phyloP scores from a whole-genome alignment of 352 stramenopile species.

The Pythium guiyangense region DNA sequence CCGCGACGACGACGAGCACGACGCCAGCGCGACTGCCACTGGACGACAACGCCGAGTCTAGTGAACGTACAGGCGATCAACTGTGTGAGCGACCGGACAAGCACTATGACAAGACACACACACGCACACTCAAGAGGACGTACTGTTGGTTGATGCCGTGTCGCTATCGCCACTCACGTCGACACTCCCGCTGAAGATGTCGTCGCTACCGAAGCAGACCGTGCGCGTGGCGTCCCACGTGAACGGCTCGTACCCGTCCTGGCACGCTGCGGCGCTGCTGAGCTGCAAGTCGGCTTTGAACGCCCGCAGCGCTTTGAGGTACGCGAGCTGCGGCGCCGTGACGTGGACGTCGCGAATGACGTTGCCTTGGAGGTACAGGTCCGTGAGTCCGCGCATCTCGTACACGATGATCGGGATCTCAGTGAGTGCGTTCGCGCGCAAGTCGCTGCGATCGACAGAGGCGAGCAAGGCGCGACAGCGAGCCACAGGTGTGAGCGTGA shows the following conservation, averaged over 20 bases:
- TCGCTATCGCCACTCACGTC: conserved; percentile 23
- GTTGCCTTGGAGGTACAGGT: conserved; percentile 51
- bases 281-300: conserved; percentile 45
- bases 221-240: conserved; percentile 42
- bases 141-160: conserved; percentile 17
- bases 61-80: not conserved
- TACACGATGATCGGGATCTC: conserved; percentile 67
- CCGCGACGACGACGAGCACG: conserved; percentile 36
- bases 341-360: conserved; percentile 48
- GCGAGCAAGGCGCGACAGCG: conserved; percentile 5
- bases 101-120: too few species aligned
- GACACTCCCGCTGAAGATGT: conserved; percentile 35
- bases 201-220: conserved; percentile 42
- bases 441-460: conserved; percentile 28
- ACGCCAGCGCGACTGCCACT: conserved; percentile 17
- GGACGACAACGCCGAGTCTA: not conserved
- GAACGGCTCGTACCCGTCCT: conserved; percentile 36
- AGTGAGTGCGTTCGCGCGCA: conserved; percentile 57
- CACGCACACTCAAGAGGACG: not conserved
- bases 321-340: conserved; percentile 44
- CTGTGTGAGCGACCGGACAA: not conserved
- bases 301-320: conserved; percentile 39
- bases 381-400: conserved; percentile 49
- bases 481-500: not conserved
- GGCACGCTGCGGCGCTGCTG: conserved; percentile 27